Percentiles rank a stretch among this genome's conserved stretches.
These are phyloP conservation scores for Thecaphora thlaspeos DNA, from an alignment of 1,284 basidiomycete species.

Conservation along the genomic window DNA sequence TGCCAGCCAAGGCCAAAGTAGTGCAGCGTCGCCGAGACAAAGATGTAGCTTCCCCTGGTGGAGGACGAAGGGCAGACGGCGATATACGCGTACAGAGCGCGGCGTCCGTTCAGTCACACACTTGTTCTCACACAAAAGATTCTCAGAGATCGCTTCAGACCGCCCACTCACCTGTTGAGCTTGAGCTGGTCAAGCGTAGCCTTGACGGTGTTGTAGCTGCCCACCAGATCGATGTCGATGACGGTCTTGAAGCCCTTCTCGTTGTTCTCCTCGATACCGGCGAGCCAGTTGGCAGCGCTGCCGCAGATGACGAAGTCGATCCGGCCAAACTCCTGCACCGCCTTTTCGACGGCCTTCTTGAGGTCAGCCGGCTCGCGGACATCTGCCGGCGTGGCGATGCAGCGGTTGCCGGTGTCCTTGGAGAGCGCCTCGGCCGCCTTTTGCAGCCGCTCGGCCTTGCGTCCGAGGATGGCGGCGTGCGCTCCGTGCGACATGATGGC, in stretches of 20 bases:
- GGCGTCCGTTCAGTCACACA: too few relatives aligned
- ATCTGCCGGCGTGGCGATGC: conserved; percentile 76
- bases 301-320: conserved; percentile 96
- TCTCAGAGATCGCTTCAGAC: too few relatives aligned
- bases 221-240: conserved; percentile 87
- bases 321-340: conserved; percentile 74
- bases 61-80: too few relatives aligned
- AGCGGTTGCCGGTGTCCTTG: conserved; percentile 67
- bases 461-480: conserved; percentile 76
- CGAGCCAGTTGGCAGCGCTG: conserved; percentile 60
- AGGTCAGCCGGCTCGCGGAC: conserved; percentile 76
- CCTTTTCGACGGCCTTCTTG: conserved; percentile 71
- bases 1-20: conserved; percentile 86
- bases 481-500: conserved; percentile 77
- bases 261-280: conserved; percentile 51
- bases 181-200: conserved; percentile 48
- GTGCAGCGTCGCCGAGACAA: conserved; percentile 87
- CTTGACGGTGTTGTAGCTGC: conserved; percentile 84
- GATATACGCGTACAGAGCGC: too few relatives aligned
- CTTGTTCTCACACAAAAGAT: too few relatives aligned
- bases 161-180: conserved; percentile 4
- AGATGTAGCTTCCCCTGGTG: conserved; percentile 78
- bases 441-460: conserved; percentile 78
- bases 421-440: conserved; percentile 73
- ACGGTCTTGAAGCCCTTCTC: conserved; percentile 74